Evolutionary conservation across 2,329 filamentous ascomycete species (phyloP).

Genomic region (Didymosphaeria variabile): DNA sequence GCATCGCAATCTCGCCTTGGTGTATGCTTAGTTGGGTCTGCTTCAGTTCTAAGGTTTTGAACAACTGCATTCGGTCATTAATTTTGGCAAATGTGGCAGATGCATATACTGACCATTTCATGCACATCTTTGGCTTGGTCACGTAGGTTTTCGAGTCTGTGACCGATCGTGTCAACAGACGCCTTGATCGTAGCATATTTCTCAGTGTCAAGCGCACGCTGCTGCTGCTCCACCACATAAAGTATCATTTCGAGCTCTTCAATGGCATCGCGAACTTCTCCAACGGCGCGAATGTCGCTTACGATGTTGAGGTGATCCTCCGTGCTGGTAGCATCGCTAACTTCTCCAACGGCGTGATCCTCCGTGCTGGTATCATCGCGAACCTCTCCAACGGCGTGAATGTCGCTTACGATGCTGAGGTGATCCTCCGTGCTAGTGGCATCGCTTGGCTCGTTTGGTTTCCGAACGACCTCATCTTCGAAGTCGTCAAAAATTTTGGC

Average conservation of each 20-base stretch:
- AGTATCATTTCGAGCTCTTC: constrained; percentile 12
- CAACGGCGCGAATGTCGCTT: constrained; percentile 2
- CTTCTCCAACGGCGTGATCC: no score
- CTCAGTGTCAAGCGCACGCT: neutral
- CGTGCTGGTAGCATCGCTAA: neutral
- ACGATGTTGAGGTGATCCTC: constrained; percentile 4
- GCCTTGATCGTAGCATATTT: neutral
- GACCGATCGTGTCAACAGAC: neutral
- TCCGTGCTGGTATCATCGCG: no score
- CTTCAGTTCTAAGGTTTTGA: constrained; percentile 6
- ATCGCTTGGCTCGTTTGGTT: no score
- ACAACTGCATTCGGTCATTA: neutral
- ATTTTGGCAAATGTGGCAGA: neutral
- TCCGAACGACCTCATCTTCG: no score
- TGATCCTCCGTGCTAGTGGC: neutral
- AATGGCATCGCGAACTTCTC: neutral
- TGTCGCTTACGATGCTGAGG: neutral
- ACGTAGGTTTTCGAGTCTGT: neutral
- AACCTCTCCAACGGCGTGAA: neutral
- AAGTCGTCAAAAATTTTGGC: no score
- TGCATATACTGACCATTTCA: neutral
- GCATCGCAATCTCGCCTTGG: neutral
- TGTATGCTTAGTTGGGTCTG: constrained; percentile 7
- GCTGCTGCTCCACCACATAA: neutral
- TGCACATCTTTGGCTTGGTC: constrained; percentile 8